Conservation (phyloP, 2,329 filamentous ascomycete genomes). For the Pseudogymnoascus sp. region DNA sequence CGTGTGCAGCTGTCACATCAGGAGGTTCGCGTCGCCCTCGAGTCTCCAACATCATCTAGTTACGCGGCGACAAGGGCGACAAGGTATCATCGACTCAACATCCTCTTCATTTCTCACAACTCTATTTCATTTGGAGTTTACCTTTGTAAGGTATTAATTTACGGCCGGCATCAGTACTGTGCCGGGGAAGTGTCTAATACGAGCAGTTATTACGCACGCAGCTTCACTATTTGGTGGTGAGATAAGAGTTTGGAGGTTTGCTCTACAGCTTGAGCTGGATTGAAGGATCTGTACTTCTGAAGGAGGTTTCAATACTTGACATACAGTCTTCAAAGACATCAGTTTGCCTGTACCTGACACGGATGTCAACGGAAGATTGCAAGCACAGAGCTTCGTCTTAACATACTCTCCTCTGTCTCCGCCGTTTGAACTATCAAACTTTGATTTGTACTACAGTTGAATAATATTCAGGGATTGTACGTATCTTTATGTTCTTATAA, state of each 20-base stretch:
- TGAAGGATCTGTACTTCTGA: constrained; percentile 11
- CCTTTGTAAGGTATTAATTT: neutral
- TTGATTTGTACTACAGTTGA: constrained; percentile 25
- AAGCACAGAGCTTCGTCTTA: constrained; percentile 62
- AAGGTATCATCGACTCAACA: constrained; percentile 5
- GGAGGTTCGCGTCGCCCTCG: constrained; percentile 2
- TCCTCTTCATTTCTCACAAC: constrained; percentile 1
- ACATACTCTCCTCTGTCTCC: constrained; percentile 36
- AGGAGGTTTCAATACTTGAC: constrained; percentile 8
- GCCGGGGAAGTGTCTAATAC: neutral
- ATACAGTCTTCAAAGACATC: constrained; percentile 10
- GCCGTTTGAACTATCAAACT: constrained; percentile 31
- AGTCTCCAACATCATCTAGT: neutral
- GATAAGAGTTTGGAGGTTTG: constrained; percentile 1
- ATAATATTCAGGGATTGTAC: constrained; percentile 32
- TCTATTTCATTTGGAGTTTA: neutral
- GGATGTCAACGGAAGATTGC: constrained; percentile 33
- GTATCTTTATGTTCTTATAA: constrained; percentile 29
- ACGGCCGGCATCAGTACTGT: neutral
- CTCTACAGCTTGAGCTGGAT: constrained; percentile 9
- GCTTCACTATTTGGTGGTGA: constrained; percentile 1
- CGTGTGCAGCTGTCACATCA: constrained; percentile 8
- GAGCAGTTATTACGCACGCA: neutral
- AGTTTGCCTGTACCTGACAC: constrained; percentile 11
- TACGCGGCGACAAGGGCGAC: neutral